Percentiles rank a stretch among this genome's conserved stretches.
These are phyloP conservation scores for Termitomyces sp. DNA, from an alignment of 768 basidiomycete genomes.

Conservation along the genomic window DNA sequence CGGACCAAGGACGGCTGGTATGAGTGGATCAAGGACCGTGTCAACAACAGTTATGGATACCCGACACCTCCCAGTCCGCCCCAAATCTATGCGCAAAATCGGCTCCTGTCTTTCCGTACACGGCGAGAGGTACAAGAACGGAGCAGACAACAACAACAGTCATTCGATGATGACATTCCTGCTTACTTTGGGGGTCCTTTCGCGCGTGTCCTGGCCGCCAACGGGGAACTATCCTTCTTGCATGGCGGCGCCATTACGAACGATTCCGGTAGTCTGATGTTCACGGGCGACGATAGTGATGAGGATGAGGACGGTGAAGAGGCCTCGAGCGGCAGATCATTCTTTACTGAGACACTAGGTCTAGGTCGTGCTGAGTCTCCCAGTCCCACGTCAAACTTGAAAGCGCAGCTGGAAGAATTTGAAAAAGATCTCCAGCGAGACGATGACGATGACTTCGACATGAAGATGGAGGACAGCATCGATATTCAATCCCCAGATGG, in stretches of 20 bases:
- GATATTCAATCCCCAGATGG: constrained; percentile 15
- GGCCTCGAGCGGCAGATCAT: constrained; percentile 26
- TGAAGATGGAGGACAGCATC: constrained; percentile 21
- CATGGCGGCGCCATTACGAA: constrained; percentile 47
- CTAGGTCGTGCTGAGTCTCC: constrained; percentile 35
- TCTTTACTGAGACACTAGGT: constrained; percentile 44
- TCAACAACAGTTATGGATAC: constrained; percentile 70
- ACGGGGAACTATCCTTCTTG: constrained; percentile 58
- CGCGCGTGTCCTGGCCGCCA: constrained; percentile 45
- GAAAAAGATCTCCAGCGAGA: constrained; percentile 54
- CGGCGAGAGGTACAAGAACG: constrained; percentile 50
- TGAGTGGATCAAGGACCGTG: constrained; percentile 79
- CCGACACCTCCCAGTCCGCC: constrained; percentile 71
- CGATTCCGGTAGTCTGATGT: constrained; percentile 52
- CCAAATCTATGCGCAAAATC: constrained; percentile 65
- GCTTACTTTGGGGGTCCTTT: constrained; percentile 32
- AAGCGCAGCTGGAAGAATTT: constrained; percentile 37
- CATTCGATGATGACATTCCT: constrained; percentile 28
- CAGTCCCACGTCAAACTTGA: constrained; percentile 52
- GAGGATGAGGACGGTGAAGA: constrained; percentile 43
- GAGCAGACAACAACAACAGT: constrained; percentile 13
- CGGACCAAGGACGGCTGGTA: constrained; percentile 92
- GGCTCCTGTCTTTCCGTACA: constrained; percentile 58
- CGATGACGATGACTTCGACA: constrained; percentile 31
- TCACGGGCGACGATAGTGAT: constrained; percentile 54